Conservation (phyloP, 805 yeast species). For the Saccharomycopsis sp. region DNA sequence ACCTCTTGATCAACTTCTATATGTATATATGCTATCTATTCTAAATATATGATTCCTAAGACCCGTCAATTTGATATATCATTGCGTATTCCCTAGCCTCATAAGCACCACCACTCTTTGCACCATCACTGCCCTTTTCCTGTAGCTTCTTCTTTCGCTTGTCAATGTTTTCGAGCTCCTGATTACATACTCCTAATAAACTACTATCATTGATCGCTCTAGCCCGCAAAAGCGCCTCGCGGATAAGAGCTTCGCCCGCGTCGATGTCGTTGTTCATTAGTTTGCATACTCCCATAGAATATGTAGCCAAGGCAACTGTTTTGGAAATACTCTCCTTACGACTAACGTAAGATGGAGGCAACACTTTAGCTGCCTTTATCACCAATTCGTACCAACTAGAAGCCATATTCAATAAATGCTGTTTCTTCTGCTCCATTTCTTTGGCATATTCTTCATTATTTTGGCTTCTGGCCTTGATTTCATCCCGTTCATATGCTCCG, state of each 20-base stretch:
- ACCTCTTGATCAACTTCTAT: background rate
- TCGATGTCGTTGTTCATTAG: background rate
- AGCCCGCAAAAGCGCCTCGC: background rate
- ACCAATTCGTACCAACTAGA: conserved; percentile 38
- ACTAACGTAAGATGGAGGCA: conserved; percentile 31
- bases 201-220: background rate
- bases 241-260: background rate
- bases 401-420: conserved; percentile 31
- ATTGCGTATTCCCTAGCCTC: background rate
- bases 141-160: background rate
- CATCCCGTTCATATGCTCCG: conserved; percentile 51
- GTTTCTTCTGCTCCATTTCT: conserved; percentile 23
- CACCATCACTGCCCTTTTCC: background rate
- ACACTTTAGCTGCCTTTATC: conserved; percentile 35
- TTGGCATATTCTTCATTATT: conserved; percentile 24
- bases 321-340: conserved; percentile 43
- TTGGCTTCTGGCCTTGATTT: conserved; percentile 29
- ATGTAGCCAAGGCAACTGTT: conserved; percentile 72
- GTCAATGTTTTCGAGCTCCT: background rate
- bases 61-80: background rate
- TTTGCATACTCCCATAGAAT: conserved; percentile 66
- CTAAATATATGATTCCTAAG: background rate
- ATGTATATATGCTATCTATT: background rate
- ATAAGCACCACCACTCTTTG: background rate
- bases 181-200: background rate